A percentile compares a stretch with the other conserved stretches of the same genome.
Conservation (phyloP, 768 basidiomycete genomes). For the Myochromella boudieri region DNA sequence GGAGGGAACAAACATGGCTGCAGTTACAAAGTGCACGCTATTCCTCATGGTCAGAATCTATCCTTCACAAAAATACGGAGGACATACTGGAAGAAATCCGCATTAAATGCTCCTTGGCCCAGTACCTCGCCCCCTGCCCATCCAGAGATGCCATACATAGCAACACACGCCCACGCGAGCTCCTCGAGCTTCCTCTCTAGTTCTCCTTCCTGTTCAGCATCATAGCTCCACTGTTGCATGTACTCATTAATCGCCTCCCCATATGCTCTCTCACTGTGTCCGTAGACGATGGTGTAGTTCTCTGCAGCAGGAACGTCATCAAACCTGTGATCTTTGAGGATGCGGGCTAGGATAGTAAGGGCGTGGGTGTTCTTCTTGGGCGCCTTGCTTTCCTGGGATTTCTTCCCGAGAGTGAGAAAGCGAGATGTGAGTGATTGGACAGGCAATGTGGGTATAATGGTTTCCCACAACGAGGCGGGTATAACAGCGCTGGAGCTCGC, state of each 20-base stretch:
- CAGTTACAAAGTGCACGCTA: constrained; percentile 61
- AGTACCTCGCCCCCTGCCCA: constrained; percentile 37
- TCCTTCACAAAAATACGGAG: too few relatives aligned
- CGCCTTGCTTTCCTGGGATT: not conserved
- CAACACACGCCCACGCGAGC: constrained; percentile 49
- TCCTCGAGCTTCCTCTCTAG: constrained; percentile 63
- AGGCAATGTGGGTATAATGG: not conserved
- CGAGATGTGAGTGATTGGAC: constrained; percentile 10
- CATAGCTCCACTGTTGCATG: constrained; percentile 43
- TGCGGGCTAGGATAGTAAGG: constrained; percentile 52
- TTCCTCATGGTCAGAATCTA: not conserved
- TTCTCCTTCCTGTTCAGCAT: constrained; percentile 31
- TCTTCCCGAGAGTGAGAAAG: constrained; percentile 1
- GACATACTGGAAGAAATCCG: constrained; percentile 64
- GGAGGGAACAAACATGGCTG: constrained; percentile 52
- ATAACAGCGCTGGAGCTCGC: constrained; percentile 34
- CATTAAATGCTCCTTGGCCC: constrained; percentile 46
- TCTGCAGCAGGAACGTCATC: constrained; percentile 14
- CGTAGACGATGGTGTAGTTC: constrained; percentile 24
- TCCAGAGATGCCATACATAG: constrained; percentile 58
- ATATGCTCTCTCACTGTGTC: constrained; percentile 32
- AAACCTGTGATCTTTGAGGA: constrained; percentile 50
- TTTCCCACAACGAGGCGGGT: constrained; percentile 23
- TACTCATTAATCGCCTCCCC: constrained; percentile 41
- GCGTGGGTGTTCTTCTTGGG: constrained; percentile 41